These are phyloP conservation scores for Mesembryanthemum crystallinum DNA, from an alignment of 148 eudicot species.

Conservation along the genomic window DNA sequence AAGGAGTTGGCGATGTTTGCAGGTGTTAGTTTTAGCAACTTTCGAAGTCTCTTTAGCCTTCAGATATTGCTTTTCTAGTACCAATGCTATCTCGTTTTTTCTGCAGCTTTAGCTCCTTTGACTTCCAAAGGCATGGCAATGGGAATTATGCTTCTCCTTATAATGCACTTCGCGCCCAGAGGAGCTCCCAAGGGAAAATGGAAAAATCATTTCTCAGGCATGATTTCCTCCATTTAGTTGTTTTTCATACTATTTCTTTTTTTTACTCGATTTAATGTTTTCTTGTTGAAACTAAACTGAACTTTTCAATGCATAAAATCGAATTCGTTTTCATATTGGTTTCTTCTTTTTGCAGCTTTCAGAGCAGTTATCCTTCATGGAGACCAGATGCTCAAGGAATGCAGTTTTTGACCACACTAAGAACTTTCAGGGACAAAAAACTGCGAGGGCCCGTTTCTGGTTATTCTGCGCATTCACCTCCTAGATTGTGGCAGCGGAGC, in stretches of 20 bases:
- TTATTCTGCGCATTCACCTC: slow-evolving; percentile 28
- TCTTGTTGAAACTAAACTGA: background rate
- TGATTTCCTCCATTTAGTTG: background rate
- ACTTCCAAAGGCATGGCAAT: slow-evolving; percentile 83
- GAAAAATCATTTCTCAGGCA: slow-evolving; percentile 96
- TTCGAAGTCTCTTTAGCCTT: background rate
- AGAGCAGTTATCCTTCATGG: slow-evolving; percentile 79
- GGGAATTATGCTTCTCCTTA: slow-evolving; percentile 71
- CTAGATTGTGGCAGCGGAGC: slow-evolving; percentile 39
- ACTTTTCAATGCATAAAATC: background rate
- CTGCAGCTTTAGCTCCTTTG: slow-evolving; percentile 75
- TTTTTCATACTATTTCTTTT: background rate
- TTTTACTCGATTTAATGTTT: background rate
- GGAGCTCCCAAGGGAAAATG: slow-evolving; percentile 98
- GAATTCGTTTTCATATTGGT: background rate
- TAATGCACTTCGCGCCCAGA: slow-evolving; percentile 43
- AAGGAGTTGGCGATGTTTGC: slow-evolving; percentile 97
- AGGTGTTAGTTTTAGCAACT: slow-evolving; percentile 40
- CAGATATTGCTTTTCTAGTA: background rate
- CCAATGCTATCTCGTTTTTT: slow-evolving; percentile 11
- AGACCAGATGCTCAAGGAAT: slow-evolving; percentile 66
- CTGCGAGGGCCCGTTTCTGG: slow-evolving; percentile 31
- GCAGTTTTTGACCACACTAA: slow-evolving; percentile 55
- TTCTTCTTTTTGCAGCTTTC: slow-evolving; percentile 58
- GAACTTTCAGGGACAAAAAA: slow-evolving; percentile 60